phyloP scores from a whole-genome alignment of 768 basidiomycete species.

The Lepiota venenata region DNA sequence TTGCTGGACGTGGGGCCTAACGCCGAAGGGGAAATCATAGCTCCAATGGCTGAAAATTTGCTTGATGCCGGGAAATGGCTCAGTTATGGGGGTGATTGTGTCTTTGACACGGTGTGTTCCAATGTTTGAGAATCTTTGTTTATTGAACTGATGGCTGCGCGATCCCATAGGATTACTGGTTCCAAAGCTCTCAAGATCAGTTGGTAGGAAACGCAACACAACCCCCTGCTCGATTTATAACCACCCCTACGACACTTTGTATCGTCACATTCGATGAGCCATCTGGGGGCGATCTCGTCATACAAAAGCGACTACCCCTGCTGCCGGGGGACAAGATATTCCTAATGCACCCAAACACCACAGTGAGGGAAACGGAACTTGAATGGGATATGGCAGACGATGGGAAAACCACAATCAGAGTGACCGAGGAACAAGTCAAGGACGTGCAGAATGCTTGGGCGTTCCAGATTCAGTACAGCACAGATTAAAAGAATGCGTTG shows the following conservation, averaged over 20 bases:
- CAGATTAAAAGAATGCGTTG: background rate
- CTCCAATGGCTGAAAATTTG: conserved; percentile 43
- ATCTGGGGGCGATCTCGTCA: conserved; percentile 24
- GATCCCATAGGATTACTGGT: conserved; percentile 41
- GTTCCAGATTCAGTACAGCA: conserved; percentile 19
- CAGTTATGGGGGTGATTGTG: conserved; percentile 43
- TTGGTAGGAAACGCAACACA: background rate
- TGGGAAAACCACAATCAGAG: conserved; percentile 26
- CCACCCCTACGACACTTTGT: conserved; percentile 48
- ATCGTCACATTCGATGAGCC: conserved; percentile 42
- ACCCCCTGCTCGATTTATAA: conserved; percentile 41
- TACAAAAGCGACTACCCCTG: conserved; percentile 41
- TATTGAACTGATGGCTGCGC: background rate
- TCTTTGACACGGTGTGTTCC: conserved; percentile 47
- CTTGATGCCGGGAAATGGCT: conserved; percentile 52
- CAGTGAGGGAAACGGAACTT: background rate
- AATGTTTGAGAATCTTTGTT: background rate
- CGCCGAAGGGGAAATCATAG: conserved; percentile 50
- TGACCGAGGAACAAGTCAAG: conserved; percentile 15
- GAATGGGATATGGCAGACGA: conserved; percentile 18
- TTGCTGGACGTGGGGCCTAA: conserved; percentile 53
- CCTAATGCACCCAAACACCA: conserved; percentile 32
- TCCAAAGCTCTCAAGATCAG: conserved; percentile 37
- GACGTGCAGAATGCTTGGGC: conserved; percentile 23
- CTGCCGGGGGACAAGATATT: conserved; percentile 37